phyloP scores from a whole-genome alignment of 352 stramenopile species.

The Phytophthora pisi region DNA sequence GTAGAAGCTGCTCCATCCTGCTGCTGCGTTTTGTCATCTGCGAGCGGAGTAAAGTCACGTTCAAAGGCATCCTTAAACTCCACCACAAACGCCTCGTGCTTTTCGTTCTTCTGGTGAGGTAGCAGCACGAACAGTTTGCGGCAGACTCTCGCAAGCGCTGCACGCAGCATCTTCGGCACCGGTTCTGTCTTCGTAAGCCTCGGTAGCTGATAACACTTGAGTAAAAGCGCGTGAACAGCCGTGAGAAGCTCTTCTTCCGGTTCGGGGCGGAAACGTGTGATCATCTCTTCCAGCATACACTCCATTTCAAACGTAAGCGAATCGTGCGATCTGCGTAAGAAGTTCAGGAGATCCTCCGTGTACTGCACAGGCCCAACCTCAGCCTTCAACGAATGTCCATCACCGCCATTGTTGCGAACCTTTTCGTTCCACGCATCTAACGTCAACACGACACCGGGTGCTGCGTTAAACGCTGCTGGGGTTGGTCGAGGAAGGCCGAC shows the following conservation, averaged over 20 bases:
- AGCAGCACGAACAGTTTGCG: conserved; percentile 91
- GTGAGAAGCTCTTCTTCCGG: conserved; percentile 98
- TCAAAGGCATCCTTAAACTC: conserved; percentile 89
- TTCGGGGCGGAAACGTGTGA: conserved; percentile 96
- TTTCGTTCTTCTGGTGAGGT: conserved; percentile 88
- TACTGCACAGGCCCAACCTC: conserved; percentile 89
- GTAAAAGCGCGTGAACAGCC: conserved; percentile 94
- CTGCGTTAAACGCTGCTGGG: conserved; percentile 73
- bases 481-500: conserved; percentile 67
- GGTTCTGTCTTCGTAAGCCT: conserved; percentile 77
- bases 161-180: conserved; percentile 89
- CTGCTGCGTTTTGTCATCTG: conserved; percentile 31
- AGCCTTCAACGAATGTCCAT: conserved; percentile 49
- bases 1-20: conserved; percentile 45
- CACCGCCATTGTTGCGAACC: conserved; percentile 38
- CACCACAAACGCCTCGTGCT: conserved; percentile 88
- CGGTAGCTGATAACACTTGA: conserved; percentile 93
- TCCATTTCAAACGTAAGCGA: conserved; percentile 95
- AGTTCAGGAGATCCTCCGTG: conserved; percentile 95
- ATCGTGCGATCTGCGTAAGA: conserved; percentile 91
- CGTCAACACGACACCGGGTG: conserved; percentile 62
- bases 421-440: conserved; percentile 79
- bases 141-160: conserved; percentile 92
- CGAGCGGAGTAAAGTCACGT: conserved; percentile 73
- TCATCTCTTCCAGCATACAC: conserved; percentile 98